Evolutionary conservation across 2,329 filamentous ascomycete species (phyloP).

Genomic region (Pseudocercospora crystallina): DNA sequence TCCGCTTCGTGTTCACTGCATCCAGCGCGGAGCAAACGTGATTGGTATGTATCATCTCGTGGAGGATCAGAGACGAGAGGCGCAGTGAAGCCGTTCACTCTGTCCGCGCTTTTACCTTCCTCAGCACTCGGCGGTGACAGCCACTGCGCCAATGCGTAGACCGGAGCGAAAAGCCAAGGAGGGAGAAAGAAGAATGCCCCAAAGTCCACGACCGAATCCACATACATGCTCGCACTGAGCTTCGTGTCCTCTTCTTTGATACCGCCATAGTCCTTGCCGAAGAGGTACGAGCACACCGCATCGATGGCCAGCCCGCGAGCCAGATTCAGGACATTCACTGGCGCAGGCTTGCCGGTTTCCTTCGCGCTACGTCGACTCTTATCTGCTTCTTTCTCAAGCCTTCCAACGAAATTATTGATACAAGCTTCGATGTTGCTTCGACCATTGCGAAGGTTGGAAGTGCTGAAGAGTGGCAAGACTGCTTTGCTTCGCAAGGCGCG

Average conservation of each 20-base stretch:
- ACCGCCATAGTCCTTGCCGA: slow-evolving; percentile 53
- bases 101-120: slow-evolving; percentile 36
- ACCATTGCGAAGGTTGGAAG: slow-evolving; percentile 42
- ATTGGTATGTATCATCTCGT: slow-evolving; percentile 47
- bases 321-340: slow-evolving; percentile 52
- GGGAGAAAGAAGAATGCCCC: slow-evolving; percentile 57
- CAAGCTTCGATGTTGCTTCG: slow-evolving; percentile 43
- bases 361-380: slow-evolving; percentile 15
- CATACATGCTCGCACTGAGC: slow-evolving; percentile 50
- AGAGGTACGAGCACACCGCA: slow-evolving; percentile 55
- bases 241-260: slow-evolving; percentile 36
- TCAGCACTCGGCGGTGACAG: slow-evolving; percentile 36
- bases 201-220: slow-evolving; percentile 56
- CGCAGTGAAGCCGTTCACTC: slow-evolving; percentile 47
- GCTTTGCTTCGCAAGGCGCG: slow-evolving; percentile 50
- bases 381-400: slow-evolving; percentile 39
- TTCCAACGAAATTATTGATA: slow-evolving; percentile 44
- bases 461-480: slow-evolving; percentile 52
- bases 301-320: slow-evolving; percentile 54
- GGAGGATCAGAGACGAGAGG: slow-evolving; percentile 38
- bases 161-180: slow-evolving; percentile 40
- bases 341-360: slow-evolving; percentile 27
- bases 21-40: slow-evolving; percentile 47
- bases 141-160: slow-evolving; percentile 41
- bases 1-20: slow-evolving; percentile 47